Evolutionary conservation across 352 stramenopile species (phyloP), one percentile per base, ranked within the genome.

Genomic region (Globisporangium spiculum): DNA sequence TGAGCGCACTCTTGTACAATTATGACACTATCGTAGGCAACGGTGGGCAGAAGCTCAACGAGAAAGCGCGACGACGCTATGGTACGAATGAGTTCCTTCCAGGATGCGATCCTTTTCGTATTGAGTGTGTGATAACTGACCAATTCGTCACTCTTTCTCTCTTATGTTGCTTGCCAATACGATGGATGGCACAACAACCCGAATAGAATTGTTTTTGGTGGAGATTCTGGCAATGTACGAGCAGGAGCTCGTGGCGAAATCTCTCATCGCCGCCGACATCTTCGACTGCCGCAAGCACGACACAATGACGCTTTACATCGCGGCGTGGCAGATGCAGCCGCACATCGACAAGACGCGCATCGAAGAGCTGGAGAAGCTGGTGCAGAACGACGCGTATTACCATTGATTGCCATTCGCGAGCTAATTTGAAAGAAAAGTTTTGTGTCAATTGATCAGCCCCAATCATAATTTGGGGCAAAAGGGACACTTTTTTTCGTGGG

Each of bases 271-370:
- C 32, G 73, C 72, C 36, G 86, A 93, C 64, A 73, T 90, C 14
- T 89, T 91, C 27, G 82, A 91, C 48, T 93, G 82, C 66, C 59
- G 66, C 7, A 84, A 83, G 24, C 84, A 94, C 75, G 79, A 92
- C 24, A 88, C 74, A 0, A 75, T 91, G 65, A 91, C 79, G 9
- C 20, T 96, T 1, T 96, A 96, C 67, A 74, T 96, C 52, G 84
- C 88, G 4, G 86, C 84, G 8, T 94, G 88, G 88, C 86, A 96
- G 72, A 96, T 96, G 88, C 88, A 96, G 76, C 84, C 88, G 18
- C 84, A 90, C 36, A 75, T 96, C 38, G 76, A 92, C 65, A 76
- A 77, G 8, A 60, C 67, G 44, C 86, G 83, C 24, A 74, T 93
- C 8, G 81, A 90, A 18, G 85, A 93, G 70, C 69, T 93, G 9